Conservation (phyloP, 768 basidiomycete species). For the Russula griseocarnosa region DNA sequence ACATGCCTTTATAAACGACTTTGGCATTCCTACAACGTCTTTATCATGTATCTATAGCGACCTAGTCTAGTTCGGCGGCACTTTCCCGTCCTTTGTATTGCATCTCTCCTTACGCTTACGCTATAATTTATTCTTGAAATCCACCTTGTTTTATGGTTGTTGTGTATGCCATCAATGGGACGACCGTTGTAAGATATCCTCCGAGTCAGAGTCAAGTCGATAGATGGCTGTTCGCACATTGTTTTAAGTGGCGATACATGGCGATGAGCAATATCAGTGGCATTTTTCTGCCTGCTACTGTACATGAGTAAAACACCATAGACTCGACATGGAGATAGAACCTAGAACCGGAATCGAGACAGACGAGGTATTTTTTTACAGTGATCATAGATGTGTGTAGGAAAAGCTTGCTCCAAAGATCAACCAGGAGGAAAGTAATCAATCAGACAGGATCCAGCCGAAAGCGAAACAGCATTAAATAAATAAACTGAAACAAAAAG, state of each 20-base stretch:
- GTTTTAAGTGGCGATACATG: background rate
- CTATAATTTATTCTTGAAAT: slow-evolving; percentile 11
- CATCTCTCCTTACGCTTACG: background rate
- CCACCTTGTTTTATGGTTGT: background rate
- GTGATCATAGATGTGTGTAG: slow-evolving; percentile 8
- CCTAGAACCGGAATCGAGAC: background rate
- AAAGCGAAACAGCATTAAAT: background rate
- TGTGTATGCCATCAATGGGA: background rate
- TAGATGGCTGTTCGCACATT: background rate
- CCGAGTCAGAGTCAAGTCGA: background rate
- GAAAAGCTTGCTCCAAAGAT: slow-evolving; percentile 4
- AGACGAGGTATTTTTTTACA: slow-evolving; percentile 4
- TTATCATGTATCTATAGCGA: slow-evolving; percentile 10
- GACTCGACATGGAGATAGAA: slow-evolving; percentile 4
- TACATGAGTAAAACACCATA: slow-evolving; percentile 1
- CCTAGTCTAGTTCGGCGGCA: background rate
- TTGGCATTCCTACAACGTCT: background rate
- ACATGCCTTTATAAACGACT: too few species aligned
- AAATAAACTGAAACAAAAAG: background rate
- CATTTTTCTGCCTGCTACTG: background rate
- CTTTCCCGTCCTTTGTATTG: background rate
- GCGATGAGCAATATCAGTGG: background rate
- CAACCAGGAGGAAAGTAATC: background rate
- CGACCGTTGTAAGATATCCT: background rate
- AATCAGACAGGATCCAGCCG: background rate